These are phyloP conservation scores for Paecilomyces sp. DNA, from an alignment of 2,329 filamentous ascomycete genomes.

Conservation along the genomic window DNA sequence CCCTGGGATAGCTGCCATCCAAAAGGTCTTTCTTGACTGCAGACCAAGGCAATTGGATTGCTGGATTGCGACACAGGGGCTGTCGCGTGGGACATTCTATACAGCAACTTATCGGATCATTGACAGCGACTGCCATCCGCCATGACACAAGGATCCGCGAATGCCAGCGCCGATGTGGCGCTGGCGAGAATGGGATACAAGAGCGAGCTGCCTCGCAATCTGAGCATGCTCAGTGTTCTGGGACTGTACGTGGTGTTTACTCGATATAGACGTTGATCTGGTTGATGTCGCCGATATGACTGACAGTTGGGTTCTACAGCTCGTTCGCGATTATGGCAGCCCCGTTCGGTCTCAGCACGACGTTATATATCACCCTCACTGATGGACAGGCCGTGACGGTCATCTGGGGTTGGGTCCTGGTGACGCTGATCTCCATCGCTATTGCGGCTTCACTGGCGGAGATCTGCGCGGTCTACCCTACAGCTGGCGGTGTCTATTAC, in stretches of 20 bases:
- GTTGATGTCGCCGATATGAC: not conserved
- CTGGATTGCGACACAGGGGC: not conserved
- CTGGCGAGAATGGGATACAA: constrained; percentile 63
- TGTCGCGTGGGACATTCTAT: not conserved
- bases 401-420: constrained; percentile 62
- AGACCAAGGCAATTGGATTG: not conserved
- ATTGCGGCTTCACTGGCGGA: constrained; percentile 63
- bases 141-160: constrained; percentile 9
- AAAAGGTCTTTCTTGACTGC: not conserved
- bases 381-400: constrained; percentile 64
- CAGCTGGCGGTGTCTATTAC: constrained; percentile 64
- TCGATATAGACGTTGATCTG: constrained; percentile 11
- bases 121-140: not conserved
- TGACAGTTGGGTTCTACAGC: constrained; percentile 16
- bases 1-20: not conserved
- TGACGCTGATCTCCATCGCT: constrained; percentile 55
- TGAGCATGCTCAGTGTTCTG: constrained; percentile 64
- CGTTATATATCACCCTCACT: constrained; percentile 59
- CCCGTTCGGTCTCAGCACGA: constrained; percentile 61
- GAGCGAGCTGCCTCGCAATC: constrained; percentile 57
- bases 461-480: constrained; percentile 63
- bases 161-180: constrained; percentile 48
- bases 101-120: not conserved
- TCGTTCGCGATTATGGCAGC: constrained; percentile 72
- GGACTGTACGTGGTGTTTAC: constrained; percentile 42